These are phyloP conservation scores for Anthoceros angustus DNA, from an alignment of 225 moss, liverwort and hornwort genomes.

Conservation along the genomic window DNA sequence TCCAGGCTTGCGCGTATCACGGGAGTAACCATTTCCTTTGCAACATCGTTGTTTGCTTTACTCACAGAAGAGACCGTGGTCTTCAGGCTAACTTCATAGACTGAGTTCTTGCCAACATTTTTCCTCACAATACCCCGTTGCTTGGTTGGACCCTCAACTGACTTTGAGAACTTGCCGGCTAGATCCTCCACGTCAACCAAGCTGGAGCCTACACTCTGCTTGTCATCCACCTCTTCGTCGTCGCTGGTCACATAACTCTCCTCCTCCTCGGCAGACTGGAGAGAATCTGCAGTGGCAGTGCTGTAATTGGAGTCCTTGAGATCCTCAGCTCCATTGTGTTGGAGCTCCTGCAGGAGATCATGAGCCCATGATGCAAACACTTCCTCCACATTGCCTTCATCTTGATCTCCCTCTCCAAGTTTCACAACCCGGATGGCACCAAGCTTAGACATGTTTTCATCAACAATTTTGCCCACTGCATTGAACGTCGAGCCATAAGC, in stretches of 20 bases:
- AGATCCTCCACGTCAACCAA: constrained; percentile 78
- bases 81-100: constrained; percentile 9
- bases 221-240: constrained; percentile 16
- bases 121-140: constrained; percentile 62
- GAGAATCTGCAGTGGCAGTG: constrained; percentile 9
- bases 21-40: constrained; percentile 91
- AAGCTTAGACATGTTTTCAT: constrained; percentile 50
- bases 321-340: constrained; percentile 13
- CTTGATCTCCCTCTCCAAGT: constrained; percentile 61
- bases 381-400: constrained; percentile 46
- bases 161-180: constrained; percentile 26
- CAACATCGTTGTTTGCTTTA: constrained; percentile 21
- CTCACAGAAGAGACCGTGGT: constrained; percentile 13
- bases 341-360: constrained; percentile 27
- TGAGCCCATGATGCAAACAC: constrained; percentile 52
- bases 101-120: constrained; percentile 19
- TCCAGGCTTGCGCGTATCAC: constrained; percentile 62
- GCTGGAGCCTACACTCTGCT: constrained; percentile 33
- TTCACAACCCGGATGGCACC: constrained; percentile 49
- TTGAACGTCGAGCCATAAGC: constrained; percentile 68
- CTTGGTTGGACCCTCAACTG: constrained; percentile 19
- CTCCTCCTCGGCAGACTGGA: constrained; percentile 14
- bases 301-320: neutral
- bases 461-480: constrained; percentile 56
- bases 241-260: constrained; percentile 5